phyloP scores from a whole-genome alignment of 352 stramenopile genomes.

The Halophytophthora batemanensis region DNA sequence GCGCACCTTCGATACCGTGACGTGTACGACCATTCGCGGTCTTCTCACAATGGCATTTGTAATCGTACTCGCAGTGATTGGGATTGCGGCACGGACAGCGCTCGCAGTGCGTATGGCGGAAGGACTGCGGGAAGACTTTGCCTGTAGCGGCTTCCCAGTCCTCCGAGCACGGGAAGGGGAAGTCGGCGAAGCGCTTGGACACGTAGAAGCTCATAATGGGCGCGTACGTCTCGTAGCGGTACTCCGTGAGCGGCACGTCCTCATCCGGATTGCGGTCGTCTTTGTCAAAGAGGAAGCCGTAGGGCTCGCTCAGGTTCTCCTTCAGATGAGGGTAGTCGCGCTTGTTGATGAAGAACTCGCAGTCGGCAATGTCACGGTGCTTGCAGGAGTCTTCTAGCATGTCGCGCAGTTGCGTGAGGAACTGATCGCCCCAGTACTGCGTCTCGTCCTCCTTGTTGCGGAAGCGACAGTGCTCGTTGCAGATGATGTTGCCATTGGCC shows the following conservation, averaged over 20 bases:
- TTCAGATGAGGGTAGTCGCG: slow-evolving; percentile 99
- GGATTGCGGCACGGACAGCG: slow-evolving; percentile 62
- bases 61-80: slow-evolving; percentile 72
- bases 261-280: slow-evolving; percentile 93
- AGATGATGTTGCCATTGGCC: slow-evolving; percentile 99
- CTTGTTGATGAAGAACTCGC: slow-evolving; percentile 99
- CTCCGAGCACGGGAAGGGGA: slow-evolving; percentile 96
- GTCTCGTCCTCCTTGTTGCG: slow-evolving; percentile 88
- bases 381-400: slow-evolving; percentile 97
- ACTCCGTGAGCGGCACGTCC: slow-evolving; percentile 89
- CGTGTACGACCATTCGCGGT: slow-evolving; percentile 57
- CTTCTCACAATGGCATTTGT: slow-evolving; percentile 74
- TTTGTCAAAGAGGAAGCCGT: slow-evolving; percentile 98
- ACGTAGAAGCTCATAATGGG: slow-evolving; percentile 98
- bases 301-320: slow-evolving; percentile 95
- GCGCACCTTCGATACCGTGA: slow-evolving; percentile 62
- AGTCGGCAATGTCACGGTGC: slow-evolving; percentile 94
- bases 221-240: slow-evolving; percentile 92
- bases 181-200: slow-evolving; percentile 94
- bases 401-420: slow-evolving; percentile 94
- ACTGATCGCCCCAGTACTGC: slow-evolving; percentile 97
- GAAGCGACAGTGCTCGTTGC: slow-evolving; percentile 93
- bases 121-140: slow-evolving; percentile 90
- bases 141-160: slow-evolving; percentile 93
- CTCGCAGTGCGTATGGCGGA: slow-evolving; percentile 85